Percentiles rank a stretch among this genome's conserved stretches.
These are phyloP conservation scores for Thoreauomyces humboldtii DNA, from an alignment of 192 early-diverging fungal genomes.

Conservation along the genomic window DNA sequence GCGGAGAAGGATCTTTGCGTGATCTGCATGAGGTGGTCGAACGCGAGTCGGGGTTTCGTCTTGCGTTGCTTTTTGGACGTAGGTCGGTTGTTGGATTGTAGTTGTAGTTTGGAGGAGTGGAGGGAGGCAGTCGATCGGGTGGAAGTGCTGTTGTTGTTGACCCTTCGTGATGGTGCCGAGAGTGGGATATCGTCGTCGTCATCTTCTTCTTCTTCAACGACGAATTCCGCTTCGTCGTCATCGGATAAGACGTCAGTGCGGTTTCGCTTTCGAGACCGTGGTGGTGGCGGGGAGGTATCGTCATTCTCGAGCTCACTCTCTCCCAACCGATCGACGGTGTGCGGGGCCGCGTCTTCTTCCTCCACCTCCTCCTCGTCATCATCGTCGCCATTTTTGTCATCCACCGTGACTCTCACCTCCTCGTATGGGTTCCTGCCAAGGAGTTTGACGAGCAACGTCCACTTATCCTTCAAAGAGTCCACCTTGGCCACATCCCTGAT, in stretches of 20 bases:
- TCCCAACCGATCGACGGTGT: slow-evolving; percentile 20
- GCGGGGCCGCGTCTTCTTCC: slow-evolving; percentile 1
- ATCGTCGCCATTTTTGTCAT: not conserved
- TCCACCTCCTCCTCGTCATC: slow-evolving; percentile 8
- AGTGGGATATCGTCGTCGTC: too few species aligned
- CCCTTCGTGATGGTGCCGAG: too few species aligned
- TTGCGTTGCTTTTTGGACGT: not conserved
- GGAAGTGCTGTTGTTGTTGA: too few species aligned
- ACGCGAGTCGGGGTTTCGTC: not conserved
- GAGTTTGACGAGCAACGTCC: not conserved
- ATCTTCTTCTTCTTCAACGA: too few species aligned
- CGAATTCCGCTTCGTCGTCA: too few species aligned
- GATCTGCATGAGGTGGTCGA: slow-evolving; percentile 19
- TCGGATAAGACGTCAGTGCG: too few species aligned
- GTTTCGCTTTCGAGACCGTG: slow-evolving; percentile 22
- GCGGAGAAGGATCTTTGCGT: slow-evolving; percentile 38
- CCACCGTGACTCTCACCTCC: not conserved
- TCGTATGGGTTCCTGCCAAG: not conserved
- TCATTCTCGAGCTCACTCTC: slow-evolving; percentile 33
- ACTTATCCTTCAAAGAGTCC: not conserved
- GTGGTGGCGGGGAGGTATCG: slow-evolving; percentile 20
- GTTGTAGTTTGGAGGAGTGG: too few species aligned
- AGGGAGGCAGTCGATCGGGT: too few species aligned
- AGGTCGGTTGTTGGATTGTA: too few species aligned
- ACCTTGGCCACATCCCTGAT: not conserved